Base-by-base conservation (phyloP, 371 early-diverging fungal genomes). In the Mortierella sp. region DNA sequence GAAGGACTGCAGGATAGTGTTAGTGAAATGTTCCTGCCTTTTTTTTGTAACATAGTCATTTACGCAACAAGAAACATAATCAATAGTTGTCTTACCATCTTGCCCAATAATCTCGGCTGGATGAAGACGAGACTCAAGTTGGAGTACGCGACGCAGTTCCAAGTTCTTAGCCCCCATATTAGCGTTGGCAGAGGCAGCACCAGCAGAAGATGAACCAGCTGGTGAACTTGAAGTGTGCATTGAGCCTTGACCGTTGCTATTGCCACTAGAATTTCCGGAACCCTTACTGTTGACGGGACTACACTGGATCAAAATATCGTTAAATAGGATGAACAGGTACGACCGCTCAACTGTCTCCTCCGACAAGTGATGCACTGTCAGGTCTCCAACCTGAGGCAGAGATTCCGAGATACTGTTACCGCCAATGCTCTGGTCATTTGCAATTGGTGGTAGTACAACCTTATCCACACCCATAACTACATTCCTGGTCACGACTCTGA, bases 291-390 rank as follows among this genome's bases (percentile, higher is more conserved):
- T 51, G 58, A 85, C 78, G 11, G 62, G 70, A 24, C 58, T 70
- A 28, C 79, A 78, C 76, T 88, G 87, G 61, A 88, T 75, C 78
- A 90, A 75, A 64, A 90, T 83, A 70, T 90, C 90, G 65, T 86
- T 90, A 73, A 90, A 90, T 63, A 90, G 61, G 62, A 83, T 84
- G 64, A 86, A 88, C 61, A 83, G 52, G 67, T 81, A 86, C 20
- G 81, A 70, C 32, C 70, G 64, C 16, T 85, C 87, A 10, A 83
- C 66, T 18, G 72, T 66, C 30, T 75, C 79, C 51, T 75, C 76
- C 14, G 72, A 71, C 35, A 84, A 59, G 18, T 64, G 58, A 70
- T 78, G 78, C 1, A 75, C 68, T 1, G 83, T 75, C 67, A 69
- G 24, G 22, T 83, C 78, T 20, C 78, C 73, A 16, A 63, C 45